Evolutionary conservation across 257 asterid species (phyloP), one percentile per base, ranked within the genome.

Genomic region (Prunella vulgaris): DNA sequence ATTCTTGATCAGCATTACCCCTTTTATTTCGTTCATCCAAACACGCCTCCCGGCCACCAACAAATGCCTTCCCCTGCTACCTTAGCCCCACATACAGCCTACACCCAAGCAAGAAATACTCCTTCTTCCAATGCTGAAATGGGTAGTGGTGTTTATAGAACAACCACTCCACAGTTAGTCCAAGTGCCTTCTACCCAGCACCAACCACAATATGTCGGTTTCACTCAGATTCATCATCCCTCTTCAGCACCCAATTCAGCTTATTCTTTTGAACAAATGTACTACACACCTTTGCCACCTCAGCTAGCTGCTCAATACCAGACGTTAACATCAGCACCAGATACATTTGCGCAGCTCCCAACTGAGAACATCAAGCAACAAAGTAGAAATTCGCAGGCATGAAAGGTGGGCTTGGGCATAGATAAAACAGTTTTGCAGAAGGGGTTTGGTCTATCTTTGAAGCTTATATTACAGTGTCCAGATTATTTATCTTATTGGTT

Each of bases 301-400:
- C 95, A 88, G 75, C 17, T 85, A 78, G 81, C 90, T 73, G 85
- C 86, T 60, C 95, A 91, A 69, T 89, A 78, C 70, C 93, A 87
- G 61, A 83, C 90, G 24, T 59, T 81, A 73, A 56, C 86, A 33
- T 68, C 89, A 35, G 40, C 76, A 22, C 68, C 82, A 0, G 92
- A 86, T 46, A 77, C 70, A 13, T 71, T 88, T 17, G 58, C 85
- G 4, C 88, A 78, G 82, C 71, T 52, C 30, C 74, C 84, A 10
- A 33, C 80, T 4, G 90, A 88, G 71, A 77, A 59, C 48, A 52
- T 73, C 33, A 84, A 82, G 70, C 90, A 80, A 56, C 85, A 74
- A 74, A 74, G 67, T 57, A 71, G 84, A 59, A 69, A 71, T 60
- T 71, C 74, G 28, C 85, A 68, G 83, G 78, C 72, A 5, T 88